Evolutionary conservation across 1,284 basidiomycete species (phyloP), one percentile per base, ranked within the genome.

Genomic region (Gomphus bonarii): DNA sequence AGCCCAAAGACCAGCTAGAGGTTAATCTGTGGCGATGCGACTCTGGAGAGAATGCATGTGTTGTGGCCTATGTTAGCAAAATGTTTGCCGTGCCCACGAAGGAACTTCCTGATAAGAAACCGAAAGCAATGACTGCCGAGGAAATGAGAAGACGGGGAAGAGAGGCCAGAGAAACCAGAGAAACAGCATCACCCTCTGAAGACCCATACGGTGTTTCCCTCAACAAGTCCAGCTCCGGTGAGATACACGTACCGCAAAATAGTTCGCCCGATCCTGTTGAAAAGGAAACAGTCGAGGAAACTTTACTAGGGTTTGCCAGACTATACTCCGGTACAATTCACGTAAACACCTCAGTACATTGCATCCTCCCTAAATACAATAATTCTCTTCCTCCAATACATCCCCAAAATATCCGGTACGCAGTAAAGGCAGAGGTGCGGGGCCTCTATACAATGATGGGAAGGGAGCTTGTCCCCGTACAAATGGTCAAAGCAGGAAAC

Each of bases 361-460:
- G 84, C 57, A 73, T 97, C 6, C 75, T 99, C 48, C 97, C 97
- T 9, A 98, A 97, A 72, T 98, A 93, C 73, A 82, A 87, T 64
- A 66, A 79, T n/a, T 61, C 77, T 1, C 72, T 91, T 4, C 77
- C 77, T 2, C 84, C 88, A 0, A 72, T 72, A 1, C 84, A 95
- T 65, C 79, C 85, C 8, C 70, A 72, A 33, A 95, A 97, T 69
- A 72, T 70, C n/a, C 81, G 81, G 61, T 81, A 90, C 66, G 64
- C 94, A 50, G 66, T 78, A n/a, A 69, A 74, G 9, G 77, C 87
- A 16, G 77, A 73, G 20, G 81, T 94, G 5, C 80, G 85, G 60
- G 85, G 85, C 6, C 71, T 99, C 56, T 99, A 98, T 73, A 84
- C 90, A 63, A 97, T 99, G 91, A 99, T 99, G 97, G 97, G 97